Evolutionary conservation across 345 rosid species (phyloP).

Genomic region (Combretum micranthum): DNA sequence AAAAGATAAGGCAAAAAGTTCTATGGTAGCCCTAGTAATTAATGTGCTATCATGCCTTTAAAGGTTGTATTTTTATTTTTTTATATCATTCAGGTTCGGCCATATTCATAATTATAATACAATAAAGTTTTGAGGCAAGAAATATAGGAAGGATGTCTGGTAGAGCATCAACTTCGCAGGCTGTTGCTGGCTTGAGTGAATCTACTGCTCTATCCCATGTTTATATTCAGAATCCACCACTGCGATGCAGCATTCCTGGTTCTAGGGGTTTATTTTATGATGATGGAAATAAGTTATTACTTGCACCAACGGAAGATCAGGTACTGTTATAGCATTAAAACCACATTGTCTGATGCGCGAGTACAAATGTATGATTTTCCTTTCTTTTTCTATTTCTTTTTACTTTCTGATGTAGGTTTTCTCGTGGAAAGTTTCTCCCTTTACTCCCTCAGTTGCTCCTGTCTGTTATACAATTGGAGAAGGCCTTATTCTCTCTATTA

Average conservation of each 20-base stretch:
- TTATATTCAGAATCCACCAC: slow-evolving; percentile 64
- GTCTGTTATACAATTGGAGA: slow-evolving; percentile 64
- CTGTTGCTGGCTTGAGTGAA: slow-evolving; percentile 38
- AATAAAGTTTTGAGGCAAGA: not conserved
- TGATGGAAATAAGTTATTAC: slow-evolving; percentile 75
- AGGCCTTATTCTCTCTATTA: slow-evolving; percentile 70
- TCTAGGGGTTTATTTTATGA: slow-evolving; percentile 81
- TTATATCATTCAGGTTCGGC: too few relatives aligned
- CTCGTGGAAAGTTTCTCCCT: slow-evolving; percentile 80
- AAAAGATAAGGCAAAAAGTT: too few relatives aligned
- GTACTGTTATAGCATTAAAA: slow-evolving; percentile 19
- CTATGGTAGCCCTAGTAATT: slow-evolving; percentile 4
- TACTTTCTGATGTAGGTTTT: slow-evolving; percentile 38
- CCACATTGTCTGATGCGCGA: not conserved
- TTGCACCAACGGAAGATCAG: slow-evolving; percentile 59
- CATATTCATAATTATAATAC: slow-evolving; percentile 9
- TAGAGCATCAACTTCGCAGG: slow-evolving; percentile 65
- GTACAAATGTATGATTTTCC: not conserved
- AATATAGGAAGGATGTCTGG: slow-evolving; percentile 34
- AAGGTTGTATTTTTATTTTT: too few relatives aligned
- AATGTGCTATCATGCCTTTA: slow-evolving; percentile 10
- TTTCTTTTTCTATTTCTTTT: slow-evolving; percentile 1
- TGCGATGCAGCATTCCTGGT: slow-evolving; percentile 57
- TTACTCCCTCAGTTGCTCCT: slow-evolving; percentile 52
- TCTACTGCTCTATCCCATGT: slow-evolving; percentile 84